Base-by-base conservation (phyloP, 129 eudicot species). In the sunflower (Helianthus annuus) region DNA sequence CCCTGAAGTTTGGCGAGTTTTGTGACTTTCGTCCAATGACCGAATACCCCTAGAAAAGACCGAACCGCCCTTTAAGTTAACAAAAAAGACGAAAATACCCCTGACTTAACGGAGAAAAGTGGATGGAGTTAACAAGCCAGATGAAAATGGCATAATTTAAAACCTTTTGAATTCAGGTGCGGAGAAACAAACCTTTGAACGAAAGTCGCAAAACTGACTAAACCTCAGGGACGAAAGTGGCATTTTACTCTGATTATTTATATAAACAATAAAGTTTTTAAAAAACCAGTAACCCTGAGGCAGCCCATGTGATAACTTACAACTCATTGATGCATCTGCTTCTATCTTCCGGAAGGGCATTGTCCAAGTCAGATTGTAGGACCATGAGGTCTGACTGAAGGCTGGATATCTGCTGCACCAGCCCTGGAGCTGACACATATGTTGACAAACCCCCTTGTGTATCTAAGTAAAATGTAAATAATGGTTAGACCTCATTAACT, bases 401-500 rank as follows among this genome's bases (percentile, higher is more conserved):
- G 69, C 83, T 78, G 58, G 94, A 86, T 69, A 95, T 83, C 76
- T 95, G 99, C 66, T 95, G 99, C 69, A 91, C 89, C 27, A 95
- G 82, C 69, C 97, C 99, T 3, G 99, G 99, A 15, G 95, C 97
- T 6, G 97, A 95, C 55, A 95, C 99, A 76, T 95, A 95, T n/a
- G 97, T 86, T 27, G 97, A 86, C 68, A 86, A 53, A 76, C 97
- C 84, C 15, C 89, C 88, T 85, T 95, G 99, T 75, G 86, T 79
- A 84, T 90, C 99, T 95, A 76, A 42, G 38, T 60, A 48, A 71
- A 56, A 40, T 11, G 39, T 6, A 7, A 29, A 6, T 55, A 52
- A 62, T 10, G 60, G 29, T 5, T 44, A 24, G 2, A 61, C 42
- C 38, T 38, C 61, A 29, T 14, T 34, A 7, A 19, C n/a, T 15